Base-by-base conservation (phyloP, 2,329 filamentous ascomycete species). In the Fusarium sp. region DNA sequence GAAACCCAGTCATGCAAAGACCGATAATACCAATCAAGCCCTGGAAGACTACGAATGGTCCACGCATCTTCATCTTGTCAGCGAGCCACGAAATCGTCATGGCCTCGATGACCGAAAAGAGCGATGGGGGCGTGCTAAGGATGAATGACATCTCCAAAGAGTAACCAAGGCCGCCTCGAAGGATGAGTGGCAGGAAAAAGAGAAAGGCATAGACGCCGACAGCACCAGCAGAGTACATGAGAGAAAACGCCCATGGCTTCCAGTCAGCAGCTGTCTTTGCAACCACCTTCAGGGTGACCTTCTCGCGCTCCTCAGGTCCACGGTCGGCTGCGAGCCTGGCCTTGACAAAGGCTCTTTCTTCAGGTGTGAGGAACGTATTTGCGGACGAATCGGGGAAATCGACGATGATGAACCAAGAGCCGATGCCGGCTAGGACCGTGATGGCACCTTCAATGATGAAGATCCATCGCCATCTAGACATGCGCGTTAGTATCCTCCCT, bases 321-420 rank as follows among this genome's bases (percentile, higher is more conserved):
- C 71, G 71, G 0, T 73, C 71, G 0, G 63, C 51, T 1, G 36
- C 59, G 0, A 73, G 67, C 2, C 71, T 40, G 2, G 64, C 60
- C 10, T 73, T 70, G 11, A 73, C 63, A 16, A 73, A 73, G 1
- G 36, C 42, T 0, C 70, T 51, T 51, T 73, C 71, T 20, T 73
- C 67, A 1, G 44, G 2, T 0, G 67, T 71, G 2, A 73, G 67
- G 16, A 73, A 73, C 2, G 62, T 73, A 29, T 73, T 73, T 27
- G 38, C 60, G 7, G 64, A 31, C 0, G 71, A 71, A 31, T 73
- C 70, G 2, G 71, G 71, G 27, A 73, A 73, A 57, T 73, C 70
- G n/a, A 73, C 67, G 29, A 73, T 73, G 44, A 73, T 68, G 29
- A 73, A 73, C 71, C 71, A 73, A 0, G 70, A 73, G 0, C 70